Evolutionary conservation across 306 rosid genomes (phyloP).

Genomic region (Rosa multiflora): DNA sequence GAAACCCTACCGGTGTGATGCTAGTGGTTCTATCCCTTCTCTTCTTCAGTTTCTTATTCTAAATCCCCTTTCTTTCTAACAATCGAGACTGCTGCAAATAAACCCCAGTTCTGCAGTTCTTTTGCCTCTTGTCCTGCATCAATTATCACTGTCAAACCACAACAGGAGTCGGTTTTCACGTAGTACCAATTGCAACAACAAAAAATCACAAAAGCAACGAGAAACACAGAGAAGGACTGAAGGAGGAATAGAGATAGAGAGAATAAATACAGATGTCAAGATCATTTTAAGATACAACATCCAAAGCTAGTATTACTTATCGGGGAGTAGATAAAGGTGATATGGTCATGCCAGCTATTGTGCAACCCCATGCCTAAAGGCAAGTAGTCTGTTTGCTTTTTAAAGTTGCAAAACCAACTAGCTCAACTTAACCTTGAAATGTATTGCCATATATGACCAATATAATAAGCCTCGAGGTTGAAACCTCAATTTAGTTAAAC

Average conservation of each 20-base stretch:
- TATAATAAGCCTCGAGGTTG: neutral
- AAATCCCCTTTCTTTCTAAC: no score
- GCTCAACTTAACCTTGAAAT: neutral
- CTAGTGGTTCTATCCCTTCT: no score
- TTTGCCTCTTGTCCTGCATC: no score
- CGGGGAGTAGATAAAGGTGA: neutral
- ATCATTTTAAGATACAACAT: neutral
- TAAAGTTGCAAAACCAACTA: neutral
- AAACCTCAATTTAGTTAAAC: neutral
- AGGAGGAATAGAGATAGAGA: neutral
- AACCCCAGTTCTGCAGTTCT: no score
- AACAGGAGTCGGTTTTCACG: neutral
- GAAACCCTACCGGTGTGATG: no score
- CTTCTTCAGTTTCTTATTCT: no score
- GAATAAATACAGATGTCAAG: neutral
- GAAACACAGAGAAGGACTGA: neutral
- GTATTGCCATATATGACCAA: neutral
- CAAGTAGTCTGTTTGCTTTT: neutral
- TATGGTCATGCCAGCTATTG: neutral
- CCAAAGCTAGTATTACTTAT: neutral
- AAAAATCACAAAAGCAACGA: neutral
- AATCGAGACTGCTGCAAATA: no score
- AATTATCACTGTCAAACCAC: neutral
- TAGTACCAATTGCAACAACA: neutral
- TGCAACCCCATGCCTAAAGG: neutral